A percentile compares a stretch with the other conserved stretches of the same genome.
Conservation (phyloP, 2,329 filamentous ascomycete genomes). For the Alternaria postmessia region DNA sequence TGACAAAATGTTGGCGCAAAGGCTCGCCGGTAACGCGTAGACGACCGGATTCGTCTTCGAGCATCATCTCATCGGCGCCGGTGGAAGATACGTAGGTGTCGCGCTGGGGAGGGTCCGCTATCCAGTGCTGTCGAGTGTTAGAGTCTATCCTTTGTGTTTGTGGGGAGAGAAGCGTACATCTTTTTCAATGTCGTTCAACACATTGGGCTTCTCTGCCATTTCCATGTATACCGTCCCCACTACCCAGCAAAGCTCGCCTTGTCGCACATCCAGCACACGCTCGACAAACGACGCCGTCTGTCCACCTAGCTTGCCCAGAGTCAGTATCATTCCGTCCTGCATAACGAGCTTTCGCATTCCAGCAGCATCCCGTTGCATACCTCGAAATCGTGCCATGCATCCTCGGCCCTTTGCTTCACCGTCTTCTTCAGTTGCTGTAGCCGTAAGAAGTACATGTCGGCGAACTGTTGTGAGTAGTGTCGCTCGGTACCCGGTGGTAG, state of each 20-base stretch:
- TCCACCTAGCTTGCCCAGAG: slow-evolving; percentile 65
- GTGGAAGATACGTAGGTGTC: slow-evolving; percentile 77
- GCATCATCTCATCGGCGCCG: slow-evolving; percentile 74
- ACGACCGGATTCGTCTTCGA: slow-evolving; percentile 95
- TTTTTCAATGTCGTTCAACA: slow-evolving; percentile 92
- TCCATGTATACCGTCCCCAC: slow-evolving; percentile 96
- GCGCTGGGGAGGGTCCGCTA: slow-evolving; percentile 78
- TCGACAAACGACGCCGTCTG: slow-evolving; percentile 80
- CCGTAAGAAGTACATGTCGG: slow-evolving; percentile 96
- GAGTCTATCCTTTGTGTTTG: background rate
- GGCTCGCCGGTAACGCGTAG: slow-evolving; percentile 77
- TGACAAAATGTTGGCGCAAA: slow-evolving; percentile 78
- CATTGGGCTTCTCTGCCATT: slow-evolving; percentile 94
- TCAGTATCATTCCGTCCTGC: slow-evolving; percentile 13
- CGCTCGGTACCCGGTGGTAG: slow-evolving; percentile 69
- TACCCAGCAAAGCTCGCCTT: slow-evolving; percentile 96
- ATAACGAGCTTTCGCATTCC: background rate
- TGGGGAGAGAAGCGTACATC: slow-evolving; percentile 65
- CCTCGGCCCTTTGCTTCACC: slow-evolving; percentile 76
- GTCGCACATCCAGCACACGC: slow-evolving; percentile 90
- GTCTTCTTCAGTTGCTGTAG: slow-evolving; percentile 85
- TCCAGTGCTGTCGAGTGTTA: slow-evolving; percentile 73
- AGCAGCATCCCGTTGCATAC: slow-evolving; percentile 48
- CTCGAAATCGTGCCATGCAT: slow-evolving; percentile 78
- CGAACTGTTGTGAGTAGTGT: slow-evolving; percentile 94